Conservation (phyloP, 495 filamentous ascomycete species). For the Penicillium silybi region DNA sequence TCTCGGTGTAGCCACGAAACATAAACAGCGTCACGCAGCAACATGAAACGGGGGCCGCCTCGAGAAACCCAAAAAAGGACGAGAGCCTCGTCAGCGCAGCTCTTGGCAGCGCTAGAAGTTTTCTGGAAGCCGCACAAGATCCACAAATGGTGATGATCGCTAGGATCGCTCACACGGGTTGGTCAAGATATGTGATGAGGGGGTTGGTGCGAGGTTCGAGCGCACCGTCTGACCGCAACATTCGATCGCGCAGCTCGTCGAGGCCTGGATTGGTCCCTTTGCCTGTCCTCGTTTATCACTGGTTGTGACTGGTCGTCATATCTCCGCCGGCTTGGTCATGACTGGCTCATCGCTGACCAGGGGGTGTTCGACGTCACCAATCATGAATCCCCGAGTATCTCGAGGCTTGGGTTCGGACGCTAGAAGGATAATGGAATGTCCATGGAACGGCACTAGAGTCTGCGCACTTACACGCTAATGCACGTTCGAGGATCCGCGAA, state of each 20-base stretch:
- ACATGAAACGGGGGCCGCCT: background rate
- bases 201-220: constrained; percentile 6
- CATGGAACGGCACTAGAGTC: constrained; percentile 1
- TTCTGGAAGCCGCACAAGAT: constrained; percentile 16
- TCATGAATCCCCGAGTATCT: background rate
- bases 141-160: constrained; percentile 7
- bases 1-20: background rate
- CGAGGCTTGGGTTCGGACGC: constrained; percentile 5
- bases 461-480: constrained; percentile 8
- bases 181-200: background rate
- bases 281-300: background rate
- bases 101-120: constrained; percentile 21
- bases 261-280: background rate
- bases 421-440: constrained; percentile 22
- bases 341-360: background rate
- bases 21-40: background rate
- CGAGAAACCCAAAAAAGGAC: background rate
- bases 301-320: background rate
- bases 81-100: background rate
- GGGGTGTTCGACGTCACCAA: background rate
- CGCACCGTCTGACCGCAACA: constrained; percentile 19
- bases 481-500: constrained; percentile 14
- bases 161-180: constrained; percentile 7
- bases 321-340: background rate
- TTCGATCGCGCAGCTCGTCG: constrained; percentile 13